Base-by-base conservation (phyloP, 108 stramenopile genomes). In the Aurantiochytrium sp. region DNA sequence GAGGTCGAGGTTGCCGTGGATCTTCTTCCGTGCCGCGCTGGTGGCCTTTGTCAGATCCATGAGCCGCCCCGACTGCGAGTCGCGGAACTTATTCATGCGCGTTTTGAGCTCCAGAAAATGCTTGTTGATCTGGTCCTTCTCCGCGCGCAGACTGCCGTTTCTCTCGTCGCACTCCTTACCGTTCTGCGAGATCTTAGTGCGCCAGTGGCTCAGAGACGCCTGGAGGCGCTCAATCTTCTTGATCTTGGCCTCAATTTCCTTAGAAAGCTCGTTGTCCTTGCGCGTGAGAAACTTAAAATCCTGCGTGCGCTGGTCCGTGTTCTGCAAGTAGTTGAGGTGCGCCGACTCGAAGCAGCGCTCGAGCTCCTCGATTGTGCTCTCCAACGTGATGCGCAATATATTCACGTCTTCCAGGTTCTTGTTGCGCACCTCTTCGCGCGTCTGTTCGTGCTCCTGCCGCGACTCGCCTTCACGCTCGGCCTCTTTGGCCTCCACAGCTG, bases 361-460 rank as follows among this genome's bases (percentile, higher is more conserved):
- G 12, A 94, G 91, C 37, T 92, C 92, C 87, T 94, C 90, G 55
- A 94, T 94, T 37, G 90, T 90, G 21, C 89, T 90, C 65, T 94
- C 93, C 48, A 94, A 85, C 10, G 90, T 89, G 22, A 93, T 86
- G 5, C 93, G 89, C 31, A 94, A 91, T 21, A 92, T 88, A 54
- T 94, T 90, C n/a, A 94, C 92, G 50, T 94, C 92, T 86, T 94
- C 94, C 21, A 92, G n/a, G 86, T 92, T 93, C 68, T 90, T 91
- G 85, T 91, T 93, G 22, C 89, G 52, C 48, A 93, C 91, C 69
- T 93, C 94, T 55, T 93, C 94, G 3, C 92, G 87, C 5, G 89
- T 87, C 59, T 92, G 92, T 34, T 93, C 93, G 90, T 92, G 92
- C 87, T 90, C 91, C 45, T 92, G 90, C 42, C 89, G 55, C 22